phyloP scores from a whole-genome alignment of 2,329 filamentous ascomycete species.

The Fusarium pseudoanthophilum region DNA sequence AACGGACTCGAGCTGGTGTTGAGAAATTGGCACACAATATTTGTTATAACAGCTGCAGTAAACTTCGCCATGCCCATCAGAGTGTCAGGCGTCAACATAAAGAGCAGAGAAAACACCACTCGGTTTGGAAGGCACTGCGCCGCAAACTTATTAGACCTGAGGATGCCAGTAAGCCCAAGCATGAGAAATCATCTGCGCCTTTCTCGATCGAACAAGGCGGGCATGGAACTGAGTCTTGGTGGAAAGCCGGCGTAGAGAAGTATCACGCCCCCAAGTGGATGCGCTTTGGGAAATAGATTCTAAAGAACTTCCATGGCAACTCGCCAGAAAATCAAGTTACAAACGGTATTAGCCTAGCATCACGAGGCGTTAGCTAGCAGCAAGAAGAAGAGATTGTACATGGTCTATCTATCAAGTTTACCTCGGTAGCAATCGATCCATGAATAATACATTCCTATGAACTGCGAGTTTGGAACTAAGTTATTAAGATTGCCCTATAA shows the following conservation, averaged over 20 bases:
- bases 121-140: constrained; percentile 45
- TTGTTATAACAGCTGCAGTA: constrained; percentile 41
- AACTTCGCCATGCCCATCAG: constrained; percentile 42
- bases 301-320: background rate
- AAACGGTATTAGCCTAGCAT: constrained; percentile 7
- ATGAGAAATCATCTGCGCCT: constrained; percentile 36
- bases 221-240: constrained; percentile 48
- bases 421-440: background rate
- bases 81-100: constrained; percentile 44
- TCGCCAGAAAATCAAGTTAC: background rate
- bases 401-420: constrained; percentile 19
- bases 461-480: background rate
- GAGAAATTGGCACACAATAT: constrained; percentile 46
- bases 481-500: constrained; percentile 46
- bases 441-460: background rate
- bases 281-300: constrained; percentile 37
- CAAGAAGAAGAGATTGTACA: constrained; percentile 17
- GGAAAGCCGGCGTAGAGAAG: constrained; percentile 49
- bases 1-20: constrained; percentile 30
- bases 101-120: constrained; percentile 42
- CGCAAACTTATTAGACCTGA: constrained; percentile 40
- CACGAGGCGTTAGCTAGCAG: constrained; percentile 20
- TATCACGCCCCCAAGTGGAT: constrained; percentile 50
- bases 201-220: constrained; percentile 43
- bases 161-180: constrained; percentile 41